These are phyloP conservation scores for Ophiostoma populinum DNA, from an alignment of 2,329 filamentous ascomycete genomes.

Conservation along the genomic window DNA sequence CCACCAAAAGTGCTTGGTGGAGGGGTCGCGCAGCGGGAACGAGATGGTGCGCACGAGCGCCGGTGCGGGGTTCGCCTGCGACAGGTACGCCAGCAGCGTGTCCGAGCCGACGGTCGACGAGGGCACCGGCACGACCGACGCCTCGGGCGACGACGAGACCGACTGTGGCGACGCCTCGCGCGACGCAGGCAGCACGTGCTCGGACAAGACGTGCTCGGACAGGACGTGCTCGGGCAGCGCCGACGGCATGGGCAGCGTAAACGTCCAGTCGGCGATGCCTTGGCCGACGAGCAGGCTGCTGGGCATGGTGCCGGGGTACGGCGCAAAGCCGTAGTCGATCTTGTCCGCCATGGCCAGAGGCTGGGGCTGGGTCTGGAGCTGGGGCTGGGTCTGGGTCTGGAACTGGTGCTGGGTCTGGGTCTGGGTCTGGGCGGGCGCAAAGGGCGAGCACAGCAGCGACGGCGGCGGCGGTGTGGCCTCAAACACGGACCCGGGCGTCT, in stretches of 20 bases:
- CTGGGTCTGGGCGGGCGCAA: too few species aligned
- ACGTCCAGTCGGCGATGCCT: too few species aligned
- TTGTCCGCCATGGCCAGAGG: slow-evolving; percentile 10
- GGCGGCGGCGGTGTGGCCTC: slow-evolving; percentile 23
- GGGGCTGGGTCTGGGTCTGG: too few species aligned
- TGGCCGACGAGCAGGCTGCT: too few species aligned
- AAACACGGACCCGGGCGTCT: slow-evolving; percentile 17
- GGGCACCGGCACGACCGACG: slow-evolving; percentile 29
- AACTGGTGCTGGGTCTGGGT: too few species aligned
- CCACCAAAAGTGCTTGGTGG: slow-evolving; percentile 85
- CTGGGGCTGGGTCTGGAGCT: too few species aligned
- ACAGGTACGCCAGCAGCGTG: slow-evolving; percentile 63
- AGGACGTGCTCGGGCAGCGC: too few species aligned
- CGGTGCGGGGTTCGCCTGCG: slow-evolving; percentile 62
- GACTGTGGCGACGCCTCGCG: slow-evolving; percentile 30
- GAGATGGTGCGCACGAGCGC: slow-evolving; percentile 66
- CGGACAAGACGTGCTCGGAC: too few species aligned
- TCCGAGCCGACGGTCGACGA: slow-evolving; percentile 19
- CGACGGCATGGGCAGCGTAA: too few species aligned
- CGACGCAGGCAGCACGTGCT: slow-evolving; percentile 24
- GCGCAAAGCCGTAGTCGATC: slow-evolving; percentile 50
- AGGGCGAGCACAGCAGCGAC: slow-evolving; percentile 48
- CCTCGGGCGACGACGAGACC: slow-evolving; percentile 15
- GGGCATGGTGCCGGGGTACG: slow-evolving; percentile 51
- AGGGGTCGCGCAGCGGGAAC: slow-evolving; percentile 46